A percentile compares a stretch with the other conserved stretches of the same genome.
phyloP scores from a whole-genome alignment of 805 yeast species.

The Candida manassasensis region DNA sequence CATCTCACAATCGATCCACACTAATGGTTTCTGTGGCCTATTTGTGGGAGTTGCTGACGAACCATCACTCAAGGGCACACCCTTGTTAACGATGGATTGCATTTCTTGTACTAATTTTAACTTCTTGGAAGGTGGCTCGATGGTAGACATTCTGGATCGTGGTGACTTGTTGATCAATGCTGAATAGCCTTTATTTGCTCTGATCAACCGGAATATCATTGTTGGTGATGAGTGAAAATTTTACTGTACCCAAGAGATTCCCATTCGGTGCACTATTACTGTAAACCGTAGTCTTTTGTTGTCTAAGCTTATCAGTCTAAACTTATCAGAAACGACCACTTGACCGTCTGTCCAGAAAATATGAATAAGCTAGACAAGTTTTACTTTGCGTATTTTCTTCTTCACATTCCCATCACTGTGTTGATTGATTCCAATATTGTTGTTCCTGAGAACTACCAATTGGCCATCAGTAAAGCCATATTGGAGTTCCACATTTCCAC shows the following conservation, averaged over 20 bases:
- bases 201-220: background rate
- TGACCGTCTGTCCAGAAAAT: no score
- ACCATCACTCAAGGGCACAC: no score
- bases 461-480: conserved; percentile 44
- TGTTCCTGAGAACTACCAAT: conserved; percentile 48
- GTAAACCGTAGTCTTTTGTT: no score
- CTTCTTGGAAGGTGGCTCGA: background rate
- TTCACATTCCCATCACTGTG: conserved; percentile 74
- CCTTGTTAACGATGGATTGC: background rate
- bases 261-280: no score
- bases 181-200: no score
- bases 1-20: conserved; percentile 99
- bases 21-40: conserved; percentile 41
- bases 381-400: conserved; percentile 47
- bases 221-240: background rate
- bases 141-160: background rate
- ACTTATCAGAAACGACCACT: no score
- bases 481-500: conserved; percentile 53
- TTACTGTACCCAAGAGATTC: no score
- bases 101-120: background rate
- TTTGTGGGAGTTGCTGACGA: background rate
- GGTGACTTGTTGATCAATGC: background rate
- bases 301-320: no score
- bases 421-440: conserved; percentile 71
- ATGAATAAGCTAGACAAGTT: conserved; percentile 31